Conservation (phyloP, 208 protist genomes). For the Vickermania spadyakhi region DNA sequence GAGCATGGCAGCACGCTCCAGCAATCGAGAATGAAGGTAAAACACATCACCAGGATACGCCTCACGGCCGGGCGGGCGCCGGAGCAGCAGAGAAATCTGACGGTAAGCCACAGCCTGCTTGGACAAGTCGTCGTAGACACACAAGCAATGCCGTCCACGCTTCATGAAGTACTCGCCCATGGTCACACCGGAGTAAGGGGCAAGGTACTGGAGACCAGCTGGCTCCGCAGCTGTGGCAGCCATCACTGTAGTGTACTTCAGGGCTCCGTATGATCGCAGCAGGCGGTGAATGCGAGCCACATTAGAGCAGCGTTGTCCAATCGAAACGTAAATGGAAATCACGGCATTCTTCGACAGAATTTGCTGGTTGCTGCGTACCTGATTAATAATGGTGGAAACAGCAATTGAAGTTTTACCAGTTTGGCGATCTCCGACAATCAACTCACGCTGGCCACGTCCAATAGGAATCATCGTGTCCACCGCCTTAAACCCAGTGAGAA, state of each 20-base stretch:
- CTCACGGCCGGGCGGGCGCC: slow-evolving; percentile 87
- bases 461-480: slow-evolving; percentile 92
- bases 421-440: slow-evolving; percentile 93
- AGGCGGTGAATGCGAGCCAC: slow-evolving; percentile 87
- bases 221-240: slow-evolving; percentile 88
- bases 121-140: slow-evolving; percentile 92
- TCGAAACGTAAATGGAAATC: slow-evolving; percentile 90
- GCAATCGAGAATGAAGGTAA: slow-evolving; percentile 91
- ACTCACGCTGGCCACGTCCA: slow-evolving; percentile 90
- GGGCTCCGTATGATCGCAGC: slow-evolving; percentile 68
- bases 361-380: slow-evolving; percentile 85
- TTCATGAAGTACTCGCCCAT: slow-evolving; percentile 92
- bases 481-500: slow-evolving; percentile 90
- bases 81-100: slow-evolving; percentile 91
- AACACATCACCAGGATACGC: slow-evolving; percentile 94
- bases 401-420: slow-evolving; percentile 92
- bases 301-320: slow-evolving; percentile 91
- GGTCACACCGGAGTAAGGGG: slow-evolving; percentile 86
- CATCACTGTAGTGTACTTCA: slow-evolving; percentile 88
- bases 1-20: slow-evolving; percentile 91
- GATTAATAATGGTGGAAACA: slow-evolving; percentile 91
- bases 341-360: slow-evolving; percentile 85
- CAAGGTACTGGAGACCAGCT: slow-evolving; percentile 87
- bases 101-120: slow-evolving; percentile 94
- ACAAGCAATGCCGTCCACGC: slow-evolving; percentile 86